These are phyloP conservation scores for Boletus rubroflammeus DNA, from an alignment of 768 basidiomycete genomes.

Conservation along the genomic window DNA sequence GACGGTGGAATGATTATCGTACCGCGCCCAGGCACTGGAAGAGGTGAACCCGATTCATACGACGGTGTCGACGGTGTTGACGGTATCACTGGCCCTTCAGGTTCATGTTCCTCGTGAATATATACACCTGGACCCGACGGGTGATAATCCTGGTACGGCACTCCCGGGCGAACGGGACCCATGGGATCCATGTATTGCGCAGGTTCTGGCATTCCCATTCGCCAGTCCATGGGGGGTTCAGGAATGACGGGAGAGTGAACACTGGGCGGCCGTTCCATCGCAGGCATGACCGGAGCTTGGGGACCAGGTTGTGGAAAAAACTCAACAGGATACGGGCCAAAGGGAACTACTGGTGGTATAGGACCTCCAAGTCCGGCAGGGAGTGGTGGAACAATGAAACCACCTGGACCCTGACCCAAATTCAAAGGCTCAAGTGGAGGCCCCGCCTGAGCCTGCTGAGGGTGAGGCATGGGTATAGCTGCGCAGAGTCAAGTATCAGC, in stretches of 20 bases:
- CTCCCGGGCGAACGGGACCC: constrained; percentile 39
- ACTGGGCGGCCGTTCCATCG: constrained; percentile 2
- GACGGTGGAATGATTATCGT: constrained; percentile 15
- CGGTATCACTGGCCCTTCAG: constrained; percentile 24
- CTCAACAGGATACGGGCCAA: constrained; percentile 14
- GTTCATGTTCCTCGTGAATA: constrained; percentile 2
- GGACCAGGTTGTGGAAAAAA: constrained; percentile 20
- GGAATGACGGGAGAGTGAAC: constrained; percentile 27
- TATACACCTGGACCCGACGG: constrained; percentile 5
- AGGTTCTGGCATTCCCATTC: constrained; percentile 25
- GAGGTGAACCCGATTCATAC: constrained; percentile 10
- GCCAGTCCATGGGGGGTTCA: constrained; percentile 11
- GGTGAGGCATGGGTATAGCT: constrained; percentile 29
- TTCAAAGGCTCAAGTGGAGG: background rate
- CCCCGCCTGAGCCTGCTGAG: constrained; percentile 15
- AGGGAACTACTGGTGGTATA: constrained; percentile 17
- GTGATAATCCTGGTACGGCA: constrained; percentile 6
- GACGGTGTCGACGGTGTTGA: constrained; percentile 21
- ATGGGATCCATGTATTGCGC: constrained; percentile 3
- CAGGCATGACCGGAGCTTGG: constrained; percentile 25
- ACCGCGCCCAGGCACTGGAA: constrained; percentile 19
- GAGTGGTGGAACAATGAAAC: constrained; percentile 24
- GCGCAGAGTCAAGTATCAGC: background rate
- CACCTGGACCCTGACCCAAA: constrained; percentile 7
- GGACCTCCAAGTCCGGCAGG: constrained; percentile 14